Evolutionary conservation across 371 early-diverging fungal species (phyloP).

Genomic region (Rhizomucor miehei): DNA sequence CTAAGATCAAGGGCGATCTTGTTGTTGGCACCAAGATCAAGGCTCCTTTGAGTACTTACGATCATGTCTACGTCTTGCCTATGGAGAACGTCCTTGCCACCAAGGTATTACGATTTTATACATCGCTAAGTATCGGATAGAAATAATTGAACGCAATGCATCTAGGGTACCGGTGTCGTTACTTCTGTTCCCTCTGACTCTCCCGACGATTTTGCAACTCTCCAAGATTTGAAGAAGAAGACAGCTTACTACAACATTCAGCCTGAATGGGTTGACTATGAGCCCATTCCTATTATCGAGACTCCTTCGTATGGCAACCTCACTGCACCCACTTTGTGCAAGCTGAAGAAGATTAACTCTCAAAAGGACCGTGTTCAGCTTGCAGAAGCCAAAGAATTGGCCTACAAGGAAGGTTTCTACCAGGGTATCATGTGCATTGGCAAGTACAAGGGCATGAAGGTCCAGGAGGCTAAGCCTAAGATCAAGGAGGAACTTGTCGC

Average conservation of each 20-base stretch:
- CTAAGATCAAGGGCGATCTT: conserved; percentile 74
- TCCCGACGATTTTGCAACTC: conserved; percentile 93
- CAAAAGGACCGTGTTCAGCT: conserved; percentile 93
- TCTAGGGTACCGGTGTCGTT: conserved; percentile 96
- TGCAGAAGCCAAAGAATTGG: conserved; percentile 91
- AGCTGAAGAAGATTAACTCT: conserved; percentile 90
- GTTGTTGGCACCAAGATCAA: conserved; percentile 89
- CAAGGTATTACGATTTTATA: conserved; percentile 41
- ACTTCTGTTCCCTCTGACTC: conserved; percentile 98
- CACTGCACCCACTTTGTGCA: conserved; percentile 80
- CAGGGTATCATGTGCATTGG: conserved; percentile 88
- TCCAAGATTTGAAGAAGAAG: conserved; percentile 92
- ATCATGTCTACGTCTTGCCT: conserved; percentile 89
- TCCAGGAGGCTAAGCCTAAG: conserved; percentile 90
- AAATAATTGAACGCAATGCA: background rate
- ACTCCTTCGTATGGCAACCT: conserved; percentile 88
- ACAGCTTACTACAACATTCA: conserved; percentile 88
- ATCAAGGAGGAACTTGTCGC: conserved; percentile 78
- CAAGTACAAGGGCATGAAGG: conserved; percentile 76
- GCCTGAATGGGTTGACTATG: conserved; percentile 85
- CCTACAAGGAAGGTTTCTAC: conserved; percentile 98
- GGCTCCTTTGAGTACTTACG: conserved; percentile 83
- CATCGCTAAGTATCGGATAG: background rate
- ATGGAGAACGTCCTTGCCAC: conserved; percentile 94
- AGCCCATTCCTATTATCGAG: conserved; percentile 83